A percentile compares a stretch with the other conserved stretches of the same genome.
Conservation (phyloP, 1,284 basidiomycete genomes). For the Ustilago nuda region DNA sequence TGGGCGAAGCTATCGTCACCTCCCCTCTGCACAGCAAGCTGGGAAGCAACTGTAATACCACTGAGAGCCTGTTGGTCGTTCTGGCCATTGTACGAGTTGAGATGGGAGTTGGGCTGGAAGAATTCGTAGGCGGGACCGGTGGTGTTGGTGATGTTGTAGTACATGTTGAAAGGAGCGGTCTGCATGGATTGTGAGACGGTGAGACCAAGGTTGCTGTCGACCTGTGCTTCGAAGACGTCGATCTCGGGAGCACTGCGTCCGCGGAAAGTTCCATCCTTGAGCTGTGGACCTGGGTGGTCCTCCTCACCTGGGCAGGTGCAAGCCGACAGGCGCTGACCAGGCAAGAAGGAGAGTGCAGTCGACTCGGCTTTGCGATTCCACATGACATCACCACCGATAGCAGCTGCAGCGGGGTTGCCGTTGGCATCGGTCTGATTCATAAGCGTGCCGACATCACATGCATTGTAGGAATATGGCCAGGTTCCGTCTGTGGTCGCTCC, state of each 20-base stretch:
- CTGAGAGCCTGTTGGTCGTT: constrained; percentile 78
- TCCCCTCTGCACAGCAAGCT: constrained; percentile 56
- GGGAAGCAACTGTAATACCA: constrained; percentile 54
- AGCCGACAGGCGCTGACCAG: constrained; percentile 78
- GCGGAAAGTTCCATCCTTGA: constrained; percentile 77
- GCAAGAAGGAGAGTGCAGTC: constrained; percentile 73
- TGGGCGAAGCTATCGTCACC: constrained; percentile 47
- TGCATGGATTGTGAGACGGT: constrained; percentile 84
- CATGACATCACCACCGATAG: constrained; percentile 48
- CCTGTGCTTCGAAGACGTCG: constrained; percentile 77
- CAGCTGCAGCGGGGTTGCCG: constrained; percentile 35
- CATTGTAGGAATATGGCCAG: constrained; percentile 76
- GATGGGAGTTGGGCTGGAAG: constrained; percentile 37
- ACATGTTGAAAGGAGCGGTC: constrained; percentile 75
- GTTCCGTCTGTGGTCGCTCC: constrained; percentile 73
- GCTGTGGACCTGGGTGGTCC: constrained; percentile 83
- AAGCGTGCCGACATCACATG: constrained; percentile 63
- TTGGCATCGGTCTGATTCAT: constrained; percentile 62
- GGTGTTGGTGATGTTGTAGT: constrained; percentile 61
- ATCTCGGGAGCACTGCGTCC: constrained; percentile 79
- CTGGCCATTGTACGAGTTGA: constrained; percentile 77
- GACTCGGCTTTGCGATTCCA: constrained; percentile 65
- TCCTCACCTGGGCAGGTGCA: constrained; percentile 82
- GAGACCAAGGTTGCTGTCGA: constrained; percentile 50
- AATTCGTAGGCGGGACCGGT: constrained; percentile 60